Base-by-base conservation (phyloP, 2,329 filamentous ascomycete species). In the Aspergillus novoparasiticus region DNA sequence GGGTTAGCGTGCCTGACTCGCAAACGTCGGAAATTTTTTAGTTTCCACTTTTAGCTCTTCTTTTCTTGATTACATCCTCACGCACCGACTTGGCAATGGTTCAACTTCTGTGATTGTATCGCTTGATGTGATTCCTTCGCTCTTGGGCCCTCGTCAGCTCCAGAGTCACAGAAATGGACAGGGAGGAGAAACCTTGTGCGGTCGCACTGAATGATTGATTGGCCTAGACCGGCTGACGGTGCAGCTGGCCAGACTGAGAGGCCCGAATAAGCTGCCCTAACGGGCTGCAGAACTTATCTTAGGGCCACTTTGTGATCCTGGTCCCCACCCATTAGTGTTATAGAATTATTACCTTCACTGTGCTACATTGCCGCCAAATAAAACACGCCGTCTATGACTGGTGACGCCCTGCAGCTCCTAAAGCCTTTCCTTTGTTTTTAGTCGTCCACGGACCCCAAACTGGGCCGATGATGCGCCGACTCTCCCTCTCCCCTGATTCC, bases 271-370 rank as follows among this genome's bases (percentile, higher is more conserved):
- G 48, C 48, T 51, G 11, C 28, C 26, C 48, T 32, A 51, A 51
- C 48, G 48, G 48, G 48, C 28, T 21, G 28, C 48, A 51, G 48
- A 32, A 34, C 48, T 51, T n/a, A 32, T 21, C 28, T 51, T 51
- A 26, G 51, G 51, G 32, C 28, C 51, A 23, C 51, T 6, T 9
- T 32, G 32, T 9, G 30, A 23, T 55, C n/a, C 51, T n/a, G 51
- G 51, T 36, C 36, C 36, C 51, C 51, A 55, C 32, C 21, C 51
- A 36, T 55, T 55, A 39, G 5, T 55, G 51, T 55, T 55, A 54
- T 54, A 30, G 51, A 54, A 54, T 54, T 21, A 39, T 39, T 39
- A 39, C 32, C 11, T 11, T 14, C 16, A 5, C 28, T 26, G 34
- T 55, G 32, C 51, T 55, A 32, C 32, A 55, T 36, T 36, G n/a